Base-by-base conservation (phyloP, 2,329 filamentous ascomycete genomes). In the Zalaria sp. region DNA sequence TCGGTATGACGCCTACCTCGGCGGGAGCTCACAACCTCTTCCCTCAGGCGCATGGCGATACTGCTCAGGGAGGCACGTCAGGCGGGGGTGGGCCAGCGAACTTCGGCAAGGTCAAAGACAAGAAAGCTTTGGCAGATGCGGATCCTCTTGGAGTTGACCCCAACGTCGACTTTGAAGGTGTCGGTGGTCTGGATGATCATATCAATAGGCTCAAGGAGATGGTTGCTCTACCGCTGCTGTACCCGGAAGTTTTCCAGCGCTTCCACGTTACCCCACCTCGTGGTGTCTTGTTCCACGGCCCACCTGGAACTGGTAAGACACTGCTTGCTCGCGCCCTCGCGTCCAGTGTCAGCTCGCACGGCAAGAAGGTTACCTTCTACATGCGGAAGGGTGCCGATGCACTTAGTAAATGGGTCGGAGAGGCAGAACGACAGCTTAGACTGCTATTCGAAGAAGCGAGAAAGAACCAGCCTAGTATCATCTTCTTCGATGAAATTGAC, bases 401-500 rank as follows among this genome's bases (percentile, higher is more conserved):
- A 10, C 68, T 98, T 47, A 95, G 88, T 62, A 98, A 98, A 64
- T 98, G 91, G 91, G 91, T 98, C 40, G 91, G 91, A 57, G 91
- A 98, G 63, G 91, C 93, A 6, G 91, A 98, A 64, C 82, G 89
- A 62, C 91, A 98, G 58, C 75, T 98, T 41, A 80, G 91, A 37
- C 67, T 96, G 43, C 72, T 98, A 4, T 98, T 98, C 49, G 91
- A 96, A 53, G 91, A 98, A 62, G 91, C 91, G 10, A 76, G 89
- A 47, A 91, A 87, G 59, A 96, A 83, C 1, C 91, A 98, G 56
- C 91, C 91, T 0, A 96, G 89, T 60, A 98, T 98, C 62, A 98
- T 98, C 60, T 98, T 98, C 68, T 96, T 98, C 53, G 91, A 98
- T 59, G 91, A 98, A 61, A 98, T 98, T 51, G 91, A 98, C 64